Percentiles rank a stretch among this genome's conserved stretches.
Evolutionary conservation across 2,329 filamentous ascomycete species (phyloP).

Genomic region (Penicillium griseofulvum): DNA sequence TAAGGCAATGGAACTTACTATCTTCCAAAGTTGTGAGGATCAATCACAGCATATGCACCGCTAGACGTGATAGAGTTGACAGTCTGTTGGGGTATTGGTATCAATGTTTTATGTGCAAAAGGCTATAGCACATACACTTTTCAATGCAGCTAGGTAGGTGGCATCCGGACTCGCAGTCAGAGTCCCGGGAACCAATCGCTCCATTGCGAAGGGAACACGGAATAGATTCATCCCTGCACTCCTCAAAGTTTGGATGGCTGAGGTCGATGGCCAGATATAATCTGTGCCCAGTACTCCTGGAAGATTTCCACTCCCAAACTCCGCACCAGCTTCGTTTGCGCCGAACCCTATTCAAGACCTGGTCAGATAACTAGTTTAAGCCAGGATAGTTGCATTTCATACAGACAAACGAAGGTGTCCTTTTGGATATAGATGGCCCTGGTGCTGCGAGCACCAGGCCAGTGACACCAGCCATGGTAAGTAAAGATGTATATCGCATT

Average conservation of each 20-base stretch:
- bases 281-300: conserved; percentile 18
- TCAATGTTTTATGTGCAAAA: not conserved
- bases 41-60: conserved; percentile 54
- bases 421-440: not conserved
- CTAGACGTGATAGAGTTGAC: conserved; percentile 42
- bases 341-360: conserved; percentile 24
- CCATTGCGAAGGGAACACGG: conserved; percentile 27
- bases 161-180: conserved; percentile 21
- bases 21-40: conserved; percentile 61
- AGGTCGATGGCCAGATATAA: conserved; percentile 23
- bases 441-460: not conserved
- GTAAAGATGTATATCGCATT: not conserved
- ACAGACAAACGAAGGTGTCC: conserved; percentile 3
- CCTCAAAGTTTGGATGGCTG: conserved; percentile 20
- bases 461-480: not conserved
- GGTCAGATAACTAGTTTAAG: not conserved
- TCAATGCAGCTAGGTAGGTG: conserved; percentile 21
- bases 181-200: conserved; percentile 19
- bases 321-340: conserved; percentile 17
- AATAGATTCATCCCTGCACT: conserved; percentile 26
- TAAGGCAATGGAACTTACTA: conserved; percentile 12
- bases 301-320: conserved; percentile 14
- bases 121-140: conserved; percentile 8
- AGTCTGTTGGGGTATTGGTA: conserved; percentile 15
- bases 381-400: not conserved